phyloP scores from a whole-genome alignment of 2,329 filamentous ascomycete species.

The Exophiala sp. region DNA sequence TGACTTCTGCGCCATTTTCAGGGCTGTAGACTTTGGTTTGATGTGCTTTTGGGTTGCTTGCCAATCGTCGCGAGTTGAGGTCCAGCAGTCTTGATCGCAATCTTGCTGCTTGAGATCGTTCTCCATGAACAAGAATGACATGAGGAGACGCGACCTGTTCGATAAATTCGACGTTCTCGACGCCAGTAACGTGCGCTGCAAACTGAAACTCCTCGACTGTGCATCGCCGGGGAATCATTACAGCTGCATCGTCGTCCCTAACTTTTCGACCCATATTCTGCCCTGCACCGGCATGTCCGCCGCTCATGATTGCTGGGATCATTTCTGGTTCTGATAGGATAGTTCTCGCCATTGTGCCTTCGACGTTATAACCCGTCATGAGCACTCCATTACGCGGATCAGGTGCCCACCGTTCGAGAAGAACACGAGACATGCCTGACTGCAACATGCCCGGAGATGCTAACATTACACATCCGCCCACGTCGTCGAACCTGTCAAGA shows the following conservation, averaged over 20 bases:
- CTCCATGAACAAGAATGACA: constrained; percentile 94
- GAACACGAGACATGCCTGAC: constrained; percentile 86
- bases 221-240: constrained; percentile 88
- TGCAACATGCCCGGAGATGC: constrained; percentile 98
- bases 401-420: constrained; percentile 93
- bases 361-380: constrained; percentile 96
- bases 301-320: constrained; percentile 89
- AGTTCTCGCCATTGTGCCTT: constrained; percentile 96
- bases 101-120: constrained; percentile 97
- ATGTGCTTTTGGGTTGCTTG: constrained; percentile 58
- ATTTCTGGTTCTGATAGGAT: constrained; percentile 93
- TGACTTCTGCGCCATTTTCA: constrained; percentile 89
- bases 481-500: constrained; percentile 91
- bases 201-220: constrained; percentile 94
- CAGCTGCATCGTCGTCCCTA: constrained; percentile 67
- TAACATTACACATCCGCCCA: constrained; percentile 94
- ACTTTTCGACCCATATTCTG: constrained; percentile 58
- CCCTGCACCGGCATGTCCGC: constrained; percentile 55
- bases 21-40: constrained; percentile 93
- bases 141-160: constrained; percentile 89
- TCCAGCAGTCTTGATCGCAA: constrained; percentile 91
- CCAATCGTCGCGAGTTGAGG: constrained; percentile 61
- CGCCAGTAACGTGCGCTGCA: constrained; percentile 92
- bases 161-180: constrained; percentile 94
- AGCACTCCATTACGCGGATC: constrained; percentile 97